These are phyloP conservation scores for Peltaster fructicola DNA, from an alignment of 2,329 filamentous ascomycete genomes.

Conservation along the genomic window DNA sequence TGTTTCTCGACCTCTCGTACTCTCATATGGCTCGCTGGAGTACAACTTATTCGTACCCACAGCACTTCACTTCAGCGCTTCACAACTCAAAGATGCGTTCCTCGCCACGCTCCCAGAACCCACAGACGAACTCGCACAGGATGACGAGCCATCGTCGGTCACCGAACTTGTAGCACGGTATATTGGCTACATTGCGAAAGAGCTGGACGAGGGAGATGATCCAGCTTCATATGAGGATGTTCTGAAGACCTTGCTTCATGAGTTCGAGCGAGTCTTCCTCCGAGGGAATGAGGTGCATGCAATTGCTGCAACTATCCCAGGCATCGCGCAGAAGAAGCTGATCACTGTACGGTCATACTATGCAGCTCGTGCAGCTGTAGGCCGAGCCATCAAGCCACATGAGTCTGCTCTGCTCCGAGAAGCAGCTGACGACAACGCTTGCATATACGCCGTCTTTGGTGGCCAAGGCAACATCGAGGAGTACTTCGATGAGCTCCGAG, in stretches of 20 bases:
- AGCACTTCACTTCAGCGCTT: slow-evolving; percentile 86
- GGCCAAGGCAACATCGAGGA: slow-evolving; percentile 98
- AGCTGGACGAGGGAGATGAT: slow-evolving; percentile 86
- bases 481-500: slow-evolving; percentile 93
- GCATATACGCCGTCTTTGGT: slow-evolving; percentile 85
- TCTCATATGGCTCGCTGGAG: slow-evolving; percentile 88
- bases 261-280: slow-evolving; percentile 91
- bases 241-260: slow-evolving; percentile 77
- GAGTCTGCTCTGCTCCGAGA: slow-evolving; percentile 86
- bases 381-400: slow-evolving; percentile 75
- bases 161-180: slow-evolving; percentile 86
- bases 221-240: slow-evolving; percentile 85
- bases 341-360: slow-evolving; percentile 85
- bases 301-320: slow-evolving; percentile 65
- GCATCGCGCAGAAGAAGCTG: slow-evolving; percentile 85
- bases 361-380: slow-evolving; percentile 64
- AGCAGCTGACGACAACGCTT: slow-evolving; percentile 64
- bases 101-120: slow-evolving; percentile 67
- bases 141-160: slow-evolving; percentile 96
- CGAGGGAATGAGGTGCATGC: slow-evolving; percentile 93
- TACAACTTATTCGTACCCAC: slow-evolving; percentile 92
- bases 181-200: slow-evolving; percentile 71
- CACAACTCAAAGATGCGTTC: slow-evolving; percentile 85
- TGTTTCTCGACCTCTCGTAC: slow-evolving; percentile 76
- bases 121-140: slow-evolving; percentile 92